phyloP scores from a whole-genome alignment of 495 filamentous ascomycete genomes.

The Friedmanniomyces simplex region DNA sequence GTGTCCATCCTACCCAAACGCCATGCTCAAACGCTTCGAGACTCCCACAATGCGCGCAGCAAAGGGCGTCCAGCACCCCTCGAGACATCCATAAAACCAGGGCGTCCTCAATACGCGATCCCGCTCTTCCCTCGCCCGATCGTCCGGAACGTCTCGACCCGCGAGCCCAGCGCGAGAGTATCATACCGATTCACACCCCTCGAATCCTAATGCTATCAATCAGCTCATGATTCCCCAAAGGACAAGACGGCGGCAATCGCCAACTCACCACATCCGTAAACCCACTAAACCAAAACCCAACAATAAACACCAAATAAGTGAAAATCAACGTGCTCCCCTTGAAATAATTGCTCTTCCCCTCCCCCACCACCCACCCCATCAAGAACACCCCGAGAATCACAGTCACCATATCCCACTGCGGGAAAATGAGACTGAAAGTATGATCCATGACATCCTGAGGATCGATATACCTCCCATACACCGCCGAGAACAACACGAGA shows the following conservation, averaged over 20 bases:
- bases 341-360: constrained; percentile 94
- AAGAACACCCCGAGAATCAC: constrained; percentile 97
- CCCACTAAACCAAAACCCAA: constrained; percentile 83
- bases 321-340: constrained; percentile 89
- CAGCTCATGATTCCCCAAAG: no score
- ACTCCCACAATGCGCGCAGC: background rate
- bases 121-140: background rate
- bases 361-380: constrained; percentile 93
- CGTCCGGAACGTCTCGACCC: background rate
- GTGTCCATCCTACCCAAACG: background rate
- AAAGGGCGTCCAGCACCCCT: background rate
- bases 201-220: background rate
- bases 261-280: constrained; percentile 47
- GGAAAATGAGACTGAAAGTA: constrained; percentile 90
- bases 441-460: constrained; percentile 54
- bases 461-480: constrained; percentile 42
- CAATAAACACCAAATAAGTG: constrained; percentile 83
- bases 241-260: no score
- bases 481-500: constrained; percentile 80
- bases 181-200: background rate
- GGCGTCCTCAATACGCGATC: background rate
- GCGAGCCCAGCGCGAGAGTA: background rate
- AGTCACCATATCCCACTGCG: constrained; percentile 98
- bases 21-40: constrained; percentile 5
- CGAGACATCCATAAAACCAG: background rate